Percentiles rank a stretch among this genome's conserved stretches.
Conservation (phyloP, 176 grass and related monocot genomes). For the Zoysia pacifica region DNA sequence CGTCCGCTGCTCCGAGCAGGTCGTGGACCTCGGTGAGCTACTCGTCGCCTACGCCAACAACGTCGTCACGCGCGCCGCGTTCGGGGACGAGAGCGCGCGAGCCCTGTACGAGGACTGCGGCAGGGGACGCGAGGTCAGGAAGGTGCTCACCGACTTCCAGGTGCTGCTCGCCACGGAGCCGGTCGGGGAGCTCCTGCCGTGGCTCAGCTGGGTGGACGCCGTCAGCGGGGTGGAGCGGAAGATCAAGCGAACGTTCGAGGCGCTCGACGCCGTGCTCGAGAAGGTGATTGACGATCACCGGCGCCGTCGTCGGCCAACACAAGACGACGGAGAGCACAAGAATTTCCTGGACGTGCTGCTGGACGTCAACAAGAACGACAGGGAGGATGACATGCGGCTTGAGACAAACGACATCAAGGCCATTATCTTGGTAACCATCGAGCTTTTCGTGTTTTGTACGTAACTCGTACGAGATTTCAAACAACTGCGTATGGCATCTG, state of each 20-base stretch:
- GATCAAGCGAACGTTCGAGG: conserved; percentile 21
- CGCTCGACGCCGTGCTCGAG: conserved; percentile 25
- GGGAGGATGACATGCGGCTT: neutral
- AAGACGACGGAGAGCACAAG: neutral
- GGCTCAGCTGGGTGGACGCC: conserved; percentile 54
- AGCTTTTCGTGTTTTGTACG: too few relatives aligned
- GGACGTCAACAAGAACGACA: neutral
- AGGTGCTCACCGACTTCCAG: neutral
- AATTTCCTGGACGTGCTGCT: conserved; percentile 41
- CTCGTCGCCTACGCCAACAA: conserved; percentile 21
- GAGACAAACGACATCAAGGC: conserved; percentile 29
- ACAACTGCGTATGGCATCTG: too few relatives aligned
- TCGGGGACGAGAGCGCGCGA: conserved; percentile 9
- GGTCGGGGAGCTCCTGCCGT: conserved; percentile 40
- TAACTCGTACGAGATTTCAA: too few relatives aligned
- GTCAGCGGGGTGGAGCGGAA: conserved; percentile 13
- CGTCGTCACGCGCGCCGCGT: conserved; percentile 5
- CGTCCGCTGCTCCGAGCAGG: neutral
- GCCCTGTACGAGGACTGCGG: neutral
- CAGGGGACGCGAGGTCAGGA: neutral
- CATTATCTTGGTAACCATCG: conserved; percentile 27
- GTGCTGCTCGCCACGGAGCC: conserved; percentile 15
- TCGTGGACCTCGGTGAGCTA: neutral
- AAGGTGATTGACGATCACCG: conserved; percentile 38
- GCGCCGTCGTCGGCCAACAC: neutral